These are phyloP conservation scores for Beauveria bassiana DNA, from an alignment of 2,329 filamentous ascomycete species.

Conservation along the genomic window DNA sequence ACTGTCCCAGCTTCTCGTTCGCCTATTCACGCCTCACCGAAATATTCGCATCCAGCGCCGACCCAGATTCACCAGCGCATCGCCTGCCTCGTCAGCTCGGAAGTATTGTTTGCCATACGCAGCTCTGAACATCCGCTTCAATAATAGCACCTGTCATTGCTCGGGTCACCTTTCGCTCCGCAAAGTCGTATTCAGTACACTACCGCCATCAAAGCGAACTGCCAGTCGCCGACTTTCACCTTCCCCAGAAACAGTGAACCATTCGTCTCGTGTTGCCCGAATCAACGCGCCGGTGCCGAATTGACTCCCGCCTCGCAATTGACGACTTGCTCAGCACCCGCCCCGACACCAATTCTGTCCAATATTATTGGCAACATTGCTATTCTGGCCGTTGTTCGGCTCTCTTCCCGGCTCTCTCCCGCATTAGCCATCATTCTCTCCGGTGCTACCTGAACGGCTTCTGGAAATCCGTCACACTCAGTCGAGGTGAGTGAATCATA, in stretches of 20 bases:
- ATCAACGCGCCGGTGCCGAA: conserved; percentile 28
- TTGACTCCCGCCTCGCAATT: conserved; percentile 22
- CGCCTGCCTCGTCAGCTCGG: background rate
- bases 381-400: conserved; percentile 25
- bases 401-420: conserved; percentile 17
- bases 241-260: conserved; percentile 18
- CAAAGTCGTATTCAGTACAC: conserved; percentile 4
- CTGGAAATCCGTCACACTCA: conserved; percentile 21
- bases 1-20: background rate
- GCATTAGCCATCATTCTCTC: conserved; percentile 17
- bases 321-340: conserved; percentile 20
- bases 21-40: background rate
- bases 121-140: background rate
- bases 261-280: conserved; percentile 24
- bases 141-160: conserved; percentile 2
- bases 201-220: conserved; percentile 4
- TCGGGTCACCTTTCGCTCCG: conserved; percentile 6
- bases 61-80: background rate
- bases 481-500: conserved; percentile 25
- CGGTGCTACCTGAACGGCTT: conserved; percentile 13
- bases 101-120: background rate
- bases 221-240: conserved; percentile 13
- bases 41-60: background rate
- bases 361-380: conserved; percentile 29
- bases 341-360: conserved; percentile 24